These are phyloP conservation scores for Pleurostoma richardsiae DNA, from an alignment of 2,329 filamentous ascomycete genomes.

Conservation along the genomic window DNA sequence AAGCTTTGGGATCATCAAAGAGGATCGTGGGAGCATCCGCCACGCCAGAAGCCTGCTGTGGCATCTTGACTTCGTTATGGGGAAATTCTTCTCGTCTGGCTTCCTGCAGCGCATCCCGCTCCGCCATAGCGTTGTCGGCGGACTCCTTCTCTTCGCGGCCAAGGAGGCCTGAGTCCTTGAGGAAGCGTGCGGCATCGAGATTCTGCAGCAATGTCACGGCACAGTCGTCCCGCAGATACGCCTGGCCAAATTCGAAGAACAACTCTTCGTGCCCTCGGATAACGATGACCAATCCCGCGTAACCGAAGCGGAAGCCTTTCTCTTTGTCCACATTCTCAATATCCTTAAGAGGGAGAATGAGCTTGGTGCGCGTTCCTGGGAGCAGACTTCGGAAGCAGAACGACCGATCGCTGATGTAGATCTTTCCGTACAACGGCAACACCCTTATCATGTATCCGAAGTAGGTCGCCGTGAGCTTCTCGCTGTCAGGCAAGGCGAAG, in stretches of 20 bases:
- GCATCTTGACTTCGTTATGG: slow-evolving; percentile 45
- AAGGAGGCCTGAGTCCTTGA: slow-evolving; percentile 65
- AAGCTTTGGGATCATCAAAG: slow-evolving; percentile 85
- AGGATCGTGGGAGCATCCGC: slow-evolving; percentile 68
- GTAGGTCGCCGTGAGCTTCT: slow-evolving; percentile 82
- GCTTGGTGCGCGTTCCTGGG: slow-evolving; percentile 83
- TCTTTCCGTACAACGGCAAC: slow-evolving; percentile 89
- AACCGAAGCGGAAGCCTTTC: slow-evolving; percentile 89
- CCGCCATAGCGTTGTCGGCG: slow-evolving; percentile 70
- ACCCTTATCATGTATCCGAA: slow-evolving; percentile 90
- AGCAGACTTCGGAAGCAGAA: slow-evolving; percentile 93
- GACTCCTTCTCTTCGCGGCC: slow-evolving; percentile 64
- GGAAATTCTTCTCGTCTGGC: slow-evolving; percentile 55
- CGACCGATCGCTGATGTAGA: slow-evolving; percentile 82
- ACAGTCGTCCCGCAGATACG: slow-evolving; percentile 82
- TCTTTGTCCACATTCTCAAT: slow-evolving; percentile 93
- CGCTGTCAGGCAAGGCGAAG: slow-evolving; percentile 80
- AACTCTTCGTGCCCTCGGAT: slow-evolving; percentile 92
- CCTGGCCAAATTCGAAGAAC: slow-evolving; percentile 85
- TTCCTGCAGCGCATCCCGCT: slow-evolving; percentile 74
- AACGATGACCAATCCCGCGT: slow-evolving; percentile 85
- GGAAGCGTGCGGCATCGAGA: slow-evolving; percentile 66
- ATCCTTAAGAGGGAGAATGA: slow-evolving; percentile 85
- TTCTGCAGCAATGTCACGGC: slow-evolving; percentile 73
- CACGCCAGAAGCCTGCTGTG: slow-evolving; percentile 36